phyloP scores from a whole-genome alignment of 129 eudicot species.

The Artemisia tridentata region DNA sequence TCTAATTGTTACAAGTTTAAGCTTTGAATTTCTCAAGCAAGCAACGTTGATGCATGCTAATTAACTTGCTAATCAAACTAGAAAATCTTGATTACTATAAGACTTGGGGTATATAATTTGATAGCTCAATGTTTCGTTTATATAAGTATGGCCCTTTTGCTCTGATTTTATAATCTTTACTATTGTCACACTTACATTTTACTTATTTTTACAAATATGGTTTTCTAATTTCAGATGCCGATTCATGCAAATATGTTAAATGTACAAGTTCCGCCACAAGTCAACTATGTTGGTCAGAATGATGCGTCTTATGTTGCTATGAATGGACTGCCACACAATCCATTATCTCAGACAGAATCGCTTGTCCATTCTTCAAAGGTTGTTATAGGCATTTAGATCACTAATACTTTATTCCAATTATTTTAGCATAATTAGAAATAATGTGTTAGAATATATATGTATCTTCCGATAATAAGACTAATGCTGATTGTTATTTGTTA shows the following conservation, averaged over 20 bases:
- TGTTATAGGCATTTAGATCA: constrained; percentile 23
- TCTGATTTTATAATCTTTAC: neutral
- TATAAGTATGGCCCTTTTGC: neutral
- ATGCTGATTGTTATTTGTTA: constrained; percentile 22
- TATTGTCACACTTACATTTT: neutral
- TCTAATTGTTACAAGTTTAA: too few relatives aligned
- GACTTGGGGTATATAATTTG: neutral
- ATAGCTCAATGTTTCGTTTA: neutral
- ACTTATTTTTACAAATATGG: constrained; percentile 3
- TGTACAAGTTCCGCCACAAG: constrained; percentile 41
- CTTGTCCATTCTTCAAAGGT: constrained; percentile 53
- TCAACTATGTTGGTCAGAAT: constrained; percentile 35
- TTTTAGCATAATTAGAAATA: neutral
- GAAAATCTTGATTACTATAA: neutral
- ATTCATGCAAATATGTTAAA: constrained; percentile 36
- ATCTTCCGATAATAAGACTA: neutral
- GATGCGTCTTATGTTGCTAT: constrained; percentile 24
- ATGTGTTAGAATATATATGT: neutral
- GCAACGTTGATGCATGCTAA: too few relatives aligned
- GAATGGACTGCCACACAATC: constrained; percentile 36
- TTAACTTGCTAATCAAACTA: too few relatives aligned
- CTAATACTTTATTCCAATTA: neutral
- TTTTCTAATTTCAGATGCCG: constrained; percentile 38
- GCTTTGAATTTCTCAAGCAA: too few relatives aligned
- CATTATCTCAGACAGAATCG: constrained; percentile 43